Percentiles rank a stretch among this genome's conserved stretches.
These are phyloP conservation scores for Hemerocallis citrina DNA, from an alignment of 106 monocot genomes.

Conservation along the genomic window DNA sequence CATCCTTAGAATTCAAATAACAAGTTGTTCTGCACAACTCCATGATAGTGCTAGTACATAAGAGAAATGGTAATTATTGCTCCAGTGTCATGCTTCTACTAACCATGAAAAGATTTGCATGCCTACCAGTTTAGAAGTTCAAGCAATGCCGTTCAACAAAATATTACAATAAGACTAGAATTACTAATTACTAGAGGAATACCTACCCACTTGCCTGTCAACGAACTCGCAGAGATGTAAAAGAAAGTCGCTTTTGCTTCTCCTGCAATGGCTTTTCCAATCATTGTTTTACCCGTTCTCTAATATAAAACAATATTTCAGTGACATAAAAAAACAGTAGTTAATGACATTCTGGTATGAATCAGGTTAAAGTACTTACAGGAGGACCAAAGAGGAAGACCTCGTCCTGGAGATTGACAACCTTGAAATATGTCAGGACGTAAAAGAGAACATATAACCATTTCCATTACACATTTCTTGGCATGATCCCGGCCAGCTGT, in stretches of 20 bases:
- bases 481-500: slow-evolving; percentile 98
- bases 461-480: slow-evolving; percentile 97
- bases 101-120: not conserved
- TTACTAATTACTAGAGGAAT: not conserved
- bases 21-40: not conserved
- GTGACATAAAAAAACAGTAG: slow-evolving; percentile 7
- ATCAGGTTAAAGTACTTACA: slow-evolving; percentile 33
- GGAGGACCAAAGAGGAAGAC: slow-evolving; percentile 94
- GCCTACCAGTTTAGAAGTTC: not conserved
- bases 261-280: slow-evolving; percentile 98
- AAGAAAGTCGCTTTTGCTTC: slow-evolving; percentile 99
- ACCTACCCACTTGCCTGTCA: slow-evolving; percentile 96
- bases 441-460: slow-evolving; percentile 98
- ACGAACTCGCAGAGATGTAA: slow-evolving; percentile 96
- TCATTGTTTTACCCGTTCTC: slow-evolving; percentile 99
- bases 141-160: not conserved
- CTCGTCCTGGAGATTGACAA: slow-evolving; percentile 90
- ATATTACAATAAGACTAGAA: not conserved
- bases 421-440: slow-evolving; percentile 96
- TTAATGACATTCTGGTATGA: not conserved
- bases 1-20: not conserved
- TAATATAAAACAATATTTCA: slow-evolving; percentile 14
- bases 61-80: not conserved
- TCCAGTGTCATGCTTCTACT: not conserved
- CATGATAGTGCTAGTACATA: not conserved